Conservation (phyloP, 352 stramenopile genomes). For the Phytophthora hybrid region DNA sequence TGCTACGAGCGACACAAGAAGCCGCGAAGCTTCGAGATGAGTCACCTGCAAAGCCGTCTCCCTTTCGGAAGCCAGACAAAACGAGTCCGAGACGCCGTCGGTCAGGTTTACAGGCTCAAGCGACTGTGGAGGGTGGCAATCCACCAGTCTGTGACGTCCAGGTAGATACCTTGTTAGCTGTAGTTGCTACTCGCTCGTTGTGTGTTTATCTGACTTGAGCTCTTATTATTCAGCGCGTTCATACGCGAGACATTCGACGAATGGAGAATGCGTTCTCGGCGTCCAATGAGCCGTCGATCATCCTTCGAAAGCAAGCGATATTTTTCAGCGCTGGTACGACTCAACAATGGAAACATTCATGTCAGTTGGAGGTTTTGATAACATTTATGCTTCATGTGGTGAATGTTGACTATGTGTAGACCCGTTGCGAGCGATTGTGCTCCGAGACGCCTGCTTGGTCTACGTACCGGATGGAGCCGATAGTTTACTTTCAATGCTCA, state of each 20-base stretch:
- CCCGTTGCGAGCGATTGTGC: slow-evolving; percentile 62
- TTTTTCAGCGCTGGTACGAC: slow-evolving; percentile 64
- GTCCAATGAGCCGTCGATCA: slow-evolving; percentile 70
- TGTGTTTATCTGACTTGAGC: slow-evolving; percentile 22
- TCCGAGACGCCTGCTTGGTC: slow-evolving; percentile 53
- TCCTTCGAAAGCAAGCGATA: slow-evolving; percentile 69
- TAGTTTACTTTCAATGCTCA: slow-evolving; percentile 57
- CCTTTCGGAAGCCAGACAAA: slow-evolving; percentile 10
- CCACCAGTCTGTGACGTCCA: slow-evolving; percentile 43
- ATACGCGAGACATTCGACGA: slow-evolving; percentile 69
- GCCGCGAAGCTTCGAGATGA: slow-evolving; percentile 41
- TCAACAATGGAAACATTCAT: background rate
- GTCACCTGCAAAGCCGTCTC: slow-evolving; percentile 7
- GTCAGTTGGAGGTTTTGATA: background rate
- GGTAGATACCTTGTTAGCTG: slow-evolving; percentile 19
- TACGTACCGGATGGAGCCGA: slow-evolving; percentile 58
- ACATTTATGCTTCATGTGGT: background rate
- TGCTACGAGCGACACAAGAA: slow-evolving; percentile 67
- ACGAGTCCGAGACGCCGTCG: slow-evolving; percentile 20
- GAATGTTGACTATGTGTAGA: slow-evolving; percentile 33
- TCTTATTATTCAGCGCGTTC: slow-evolving; percentile 52
- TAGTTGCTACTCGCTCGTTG: background rate
- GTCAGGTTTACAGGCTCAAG: slow-evolving; percentile 5
- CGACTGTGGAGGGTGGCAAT: slow-evolving; percentile 7
- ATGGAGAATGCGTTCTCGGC: slow-evolving; percentile 71